These are phyloP conservation scores for Pholiota molesta DNA, from an alignment of 768 basidiomycete genomes.

Conservation along the genomic window DNA sequence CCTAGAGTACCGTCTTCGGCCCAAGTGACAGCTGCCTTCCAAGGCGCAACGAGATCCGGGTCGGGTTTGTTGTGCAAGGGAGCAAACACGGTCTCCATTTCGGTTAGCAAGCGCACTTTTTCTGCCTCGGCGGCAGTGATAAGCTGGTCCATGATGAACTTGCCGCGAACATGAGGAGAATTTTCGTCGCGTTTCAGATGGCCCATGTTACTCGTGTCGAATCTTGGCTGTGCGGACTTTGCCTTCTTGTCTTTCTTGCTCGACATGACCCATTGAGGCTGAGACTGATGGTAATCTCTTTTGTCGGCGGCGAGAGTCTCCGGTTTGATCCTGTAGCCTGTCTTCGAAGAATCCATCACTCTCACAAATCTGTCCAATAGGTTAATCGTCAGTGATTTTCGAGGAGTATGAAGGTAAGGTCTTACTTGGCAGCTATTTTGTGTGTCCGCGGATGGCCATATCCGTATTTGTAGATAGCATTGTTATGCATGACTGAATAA, in stretches of 20 bases:
- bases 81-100: constrained; percentile 33
- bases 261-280: constrained; percentile 28
- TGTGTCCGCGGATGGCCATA: constrained; percentile 51
- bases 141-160: constrained; percentile 50
- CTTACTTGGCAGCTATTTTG: constrained; percentile 53
- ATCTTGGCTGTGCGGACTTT: constrained; percentile 10
- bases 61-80: constrained; percentile 23
- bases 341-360: constrained; percentile 63
- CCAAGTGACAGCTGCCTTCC: constrained; percentile 20
- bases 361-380: constrained; percentile 41
- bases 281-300: constrained; percentile 12
- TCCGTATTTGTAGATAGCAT: constrained; percentile 53
- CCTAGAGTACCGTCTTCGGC: constrained; percentile 12
- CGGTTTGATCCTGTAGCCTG: constrained; percentile 47
- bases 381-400: neutral
- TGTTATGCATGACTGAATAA: constrained; percentile 59
- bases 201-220: constrained; percentile 21
- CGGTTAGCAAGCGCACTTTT: constrained; percentile 17
- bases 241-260: constrained; percentile 19
- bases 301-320: constrained; percentile 29
- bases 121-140: constrained; percentile 26
- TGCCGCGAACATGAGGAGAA: constrained; percentile 15
- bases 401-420: neutral
- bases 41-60: constrained; percentile 30
- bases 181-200: constrained; percentile 23